Percentiles rank a stretch among this genome's conserved stretches.
phyloP scores from a whole-genome alignment of 192 early-diverging fungal genomes.

The Coemansia sp. region DNA sequence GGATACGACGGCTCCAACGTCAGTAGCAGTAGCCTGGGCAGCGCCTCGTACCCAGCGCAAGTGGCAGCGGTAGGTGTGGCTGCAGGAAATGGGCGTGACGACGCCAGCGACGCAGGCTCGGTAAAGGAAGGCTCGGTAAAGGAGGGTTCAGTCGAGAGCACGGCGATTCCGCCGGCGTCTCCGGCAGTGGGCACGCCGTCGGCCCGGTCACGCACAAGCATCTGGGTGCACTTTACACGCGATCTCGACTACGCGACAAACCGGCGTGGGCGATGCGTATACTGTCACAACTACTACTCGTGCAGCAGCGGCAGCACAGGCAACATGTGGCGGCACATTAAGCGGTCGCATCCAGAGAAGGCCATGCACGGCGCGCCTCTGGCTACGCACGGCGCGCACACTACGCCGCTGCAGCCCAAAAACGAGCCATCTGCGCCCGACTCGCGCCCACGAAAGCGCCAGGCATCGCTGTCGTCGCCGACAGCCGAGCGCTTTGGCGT shows the following conservation, averaged over 20 bases:
- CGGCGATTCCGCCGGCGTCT: conserved; percentile 33
- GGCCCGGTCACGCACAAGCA: conserved; percentile 46
- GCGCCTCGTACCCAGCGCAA: conserved; percentile 1
- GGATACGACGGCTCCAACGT: neutral
- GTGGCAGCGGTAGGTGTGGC: conserved; percentile 1
- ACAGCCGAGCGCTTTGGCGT: conserved; percentile 19
- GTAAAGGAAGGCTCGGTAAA: conserved; percentile 37
- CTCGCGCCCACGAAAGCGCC: conserved; percentile 45
- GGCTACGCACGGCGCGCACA: conserved; percentile 31
- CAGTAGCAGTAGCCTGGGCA: neutral
- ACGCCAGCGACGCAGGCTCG: conserved; percentile 35
- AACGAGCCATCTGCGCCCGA: conserved; percentile 1
- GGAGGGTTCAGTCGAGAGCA: conserved; percentile 47
- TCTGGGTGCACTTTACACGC: conserved; percentile 54
- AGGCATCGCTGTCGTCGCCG: conserved; percentile 50
- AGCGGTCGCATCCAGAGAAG: conserved; percentile 54
- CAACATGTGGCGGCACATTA: conserved; percentile 57
- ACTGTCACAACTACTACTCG: conserved; percentile 58
- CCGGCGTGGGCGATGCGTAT: conserved; percentile 54
- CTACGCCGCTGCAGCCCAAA: conserved; percentile 28
- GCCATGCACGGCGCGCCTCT: conserved; percentile 45
- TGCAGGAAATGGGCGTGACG: conserved; percentile 25
- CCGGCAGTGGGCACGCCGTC: conserved; percentile 32
- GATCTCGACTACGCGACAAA: conserved; percentile 54
- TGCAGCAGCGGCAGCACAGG: conserved; percentile 55